Evolutionary conservation across 2,329 filamentous ascomycete genomes (phyloP).

Genomic region (Fusarium brachygibbosum): DNA sequence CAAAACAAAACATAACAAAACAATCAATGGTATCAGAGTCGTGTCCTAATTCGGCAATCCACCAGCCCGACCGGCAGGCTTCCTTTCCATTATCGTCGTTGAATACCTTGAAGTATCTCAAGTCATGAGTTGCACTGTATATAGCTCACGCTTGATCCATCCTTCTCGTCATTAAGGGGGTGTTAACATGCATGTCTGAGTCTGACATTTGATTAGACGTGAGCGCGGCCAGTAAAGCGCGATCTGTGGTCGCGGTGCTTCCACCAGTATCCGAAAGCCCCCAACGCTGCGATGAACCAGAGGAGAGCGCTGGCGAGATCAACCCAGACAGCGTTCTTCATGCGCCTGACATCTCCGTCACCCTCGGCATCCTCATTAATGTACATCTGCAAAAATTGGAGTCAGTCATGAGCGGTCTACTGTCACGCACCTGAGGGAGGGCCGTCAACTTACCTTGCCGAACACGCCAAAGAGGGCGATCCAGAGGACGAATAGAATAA

Average conservation of each 20-base stretch:
- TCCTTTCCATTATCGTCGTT: constrained; percentile 1
- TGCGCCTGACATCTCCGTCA: constrained; percentile 74
- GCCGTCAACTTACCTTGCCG: constrained; percentile 65
- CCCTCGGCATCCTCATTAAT: constrained; percentile 76
- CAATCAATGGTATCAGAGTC: constrained; percentile 21
- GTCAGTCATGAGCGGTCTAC: constrained; percentile 22
- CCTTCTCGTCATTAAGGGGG: constrained; percentile 6
- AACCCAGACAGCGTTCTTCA: constrained; percentile 91
- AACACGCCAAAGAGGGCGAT: constrained; percentile 87
- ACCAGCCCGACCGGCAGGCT: constrained; percentile 37
- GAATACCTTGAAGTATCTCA: constrained; percentile 5
- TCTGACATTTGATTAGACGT: constrained; percentile 56
- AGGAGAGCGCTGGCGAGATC: constrained; percentile 80
- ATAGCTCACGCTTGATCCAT: constrained; percentile 6
- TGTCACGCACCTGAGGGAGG: not conserved
- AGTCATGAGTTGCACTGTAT: constrained; percentile 11
- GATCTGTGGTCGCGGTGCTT: constrained; percentile 65
- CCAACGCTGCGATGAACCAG: constrained; percentile 76
- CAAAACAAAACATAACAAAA: not conserved
- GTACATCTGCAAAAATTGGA: constrained; percentile 67
- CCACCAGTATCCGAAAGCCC: constrained; percentile 71
- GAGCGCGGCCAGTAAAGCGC: constrained; percentile 71
- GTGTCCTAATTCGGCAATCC: constrained; percentile 5
- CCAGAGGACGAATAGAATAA: constrained; percentile 82
- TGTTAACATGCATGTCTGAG: not conserved